Evolutionary conservation across 2,329 filamentous ascomycete species (phyloP), one percentile per base, ranked within the genome.

Genomic region (Aspergillus tubingensis): DNA sequence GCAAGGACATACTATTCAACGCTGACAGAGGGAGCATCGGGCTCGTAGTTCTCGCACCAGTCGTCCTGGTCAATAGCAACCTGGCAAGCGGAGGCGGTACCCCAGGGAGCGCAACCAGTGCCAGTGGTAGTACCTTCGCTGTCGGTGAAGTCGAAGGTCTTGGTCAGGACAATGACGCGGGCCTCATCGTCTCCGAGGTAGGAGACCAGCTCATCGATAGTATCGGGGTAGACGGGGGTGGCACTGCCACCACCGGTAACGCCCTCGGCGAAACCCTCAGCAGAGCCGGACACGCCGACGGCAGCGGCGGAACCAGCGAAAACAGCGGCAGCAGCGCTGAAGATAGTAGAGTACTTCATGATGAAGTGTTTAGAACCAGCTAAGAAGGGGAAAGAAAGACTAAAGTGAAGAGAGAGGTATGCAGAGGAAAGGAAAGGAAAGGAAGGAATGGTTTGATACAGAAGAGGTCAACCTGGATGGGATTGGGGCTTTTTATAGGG

Each of bases 221-320:
- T 82, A n/a, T 72, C 76, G 15, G 86, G 86, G 66, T 85, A 83
- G 25, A 84, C 83, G 39, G 84, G 72, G 8, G 77, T 74, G 30
- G 83, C 85, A 61, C 66, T 77, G 57, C 85, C 86, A 68, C 86
- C 86, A 48, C 86, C 86, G 15, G 86, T 88, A 27, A 85, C 83
- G 56, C 84, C 83, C 59, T 76, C 70, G 23, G 80, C 81, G 62
- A 83, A 83, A 58, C 81, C 81, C 64, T 80, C 77, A 19, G 80
- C 75, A 48, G 77, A 57, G 41, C 73, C 73, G 38, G 68, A 59
- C 49, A 68, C 67, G 51, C 64, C 51, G 54, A 65, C 54, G 27
- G 65, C 65, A 52, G 54, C 43, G n/a, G 63, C 60, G 39, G 61
- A 61, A 60, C 63, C 63, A 59, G 49, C 57, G 27, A 67, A 48